phyloP scores from a whole-genome alignment of 805 yeast species.

The Zygosaccharomyces bisporus region DNA sequence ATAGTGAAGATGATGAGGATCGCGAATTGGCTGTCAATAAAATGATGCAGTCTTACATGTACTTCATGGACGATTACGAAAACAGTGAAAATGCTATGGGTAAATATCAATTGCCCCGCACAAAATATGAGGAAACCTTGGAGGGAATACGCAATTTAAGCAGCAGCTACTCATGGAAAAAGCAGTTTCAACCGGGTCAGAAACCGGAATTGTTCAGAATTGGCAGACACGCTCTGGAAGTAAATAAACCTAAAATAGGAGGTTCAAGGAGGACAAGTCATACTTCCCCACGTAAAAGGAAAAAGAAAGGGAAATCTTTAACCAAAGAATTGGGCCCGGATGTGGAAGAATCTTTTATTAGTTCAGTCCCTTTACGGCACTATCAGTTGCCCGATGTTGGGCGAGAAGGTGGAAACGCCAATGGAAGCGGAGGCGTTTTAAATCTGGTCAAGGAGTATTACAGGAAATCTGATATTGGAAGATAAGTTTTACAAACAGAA shows the following conservation, averaged over 20 bases:
- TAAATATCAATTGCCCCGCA: constrained; percentile 31
- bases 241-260: constrained; percentile 6
- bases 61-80: constrained; percentile 82
- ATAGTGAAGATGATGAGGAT: constrained; percentile 14
- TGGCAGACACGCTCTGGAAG: constrained; percentile 15
- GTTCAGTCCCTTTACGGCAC: constrained; percentile 32
- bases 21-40: constrained; percentile 54
- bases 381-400: constrained; percentile 8
- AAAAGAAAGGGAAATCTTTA: not conserved
- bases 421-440: constrained; percentile 50
- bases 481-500: constrained; percentile 1
- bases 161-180: constrained; percentile 35
- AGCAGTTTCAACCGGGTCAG: constrained; percentile 35
- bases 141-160: constrained; percentile 8
- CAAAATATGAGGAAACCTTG: constrained; percentile 7
- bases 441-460: constrained; percentile 81
- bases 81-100: constrained; percentile 39
- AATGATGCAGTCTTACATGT: constrained; percentile 86
- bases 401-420: constrained; percentile 8
- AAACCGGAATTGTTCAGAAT: constrained; percentile 26
- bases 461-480: constrained; percentile 40
- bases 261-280: constrained; percentile 1
- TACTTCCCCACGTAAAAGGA: constrained; percentile 1
- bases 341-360: constrained; percentile 46
- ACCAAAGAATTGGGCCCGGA: constrained; percentile 8